These are phyloP conservation scores for Cordyceps farinosa DNA, from an alignment of 2,329 filamentous ascomycete species.

Conservation along the genomic window DNA sequence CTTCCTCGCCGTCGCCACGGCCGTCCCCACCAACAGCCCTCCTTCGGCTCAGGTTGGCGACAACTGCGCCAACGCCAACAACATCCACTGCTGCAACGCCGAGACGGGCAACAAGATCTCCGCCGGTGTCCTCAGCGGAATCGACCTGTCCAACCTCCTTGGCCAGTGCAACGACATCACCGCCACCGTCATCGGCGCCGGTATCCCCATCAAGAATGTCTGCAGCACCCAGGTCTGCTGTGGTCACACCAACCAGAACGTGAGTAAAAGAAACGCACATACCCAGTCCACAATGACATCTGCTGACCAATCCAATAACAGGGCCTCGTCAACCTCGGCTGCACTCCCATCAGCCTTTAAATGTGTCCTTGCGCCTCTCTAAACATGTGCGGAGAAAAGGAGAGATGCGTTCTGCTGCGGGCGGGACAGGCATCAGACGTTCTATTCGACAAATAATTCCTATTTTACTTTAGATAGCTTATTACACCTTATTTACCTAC, in stretches of 20 bases:
- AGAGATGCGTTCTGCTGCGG: background rate
- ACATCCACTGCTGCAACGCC: background rate
- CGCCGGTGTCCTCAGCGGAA: background rate
- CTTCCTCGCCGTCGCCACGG: background rate
- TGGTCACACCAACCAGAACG: background rate
- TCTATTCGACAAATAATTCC: constrained; percentile 1
- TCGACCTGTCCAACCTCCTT: background rate
- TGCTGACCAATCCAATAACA: background rate
- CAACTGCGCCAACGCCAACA: constrained; percentile 15
- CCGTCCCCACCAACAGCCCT: background rate
- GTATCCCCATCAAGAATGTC: background rate
- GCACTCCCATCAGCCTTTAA: background rate
- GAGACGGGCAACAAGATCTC: background rate
- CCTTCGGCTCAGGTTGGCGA: background rate
- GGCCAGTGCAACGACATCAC: background rate
- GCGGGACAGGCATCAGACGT: background rate
- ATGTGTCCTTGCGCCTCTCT: background rate
- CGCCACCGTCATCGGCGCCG: background rate
- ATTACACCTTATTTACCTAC: background rate
- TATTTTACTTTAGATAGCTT: constrained; percentile 2
- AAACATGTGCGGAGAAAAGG: background rate
- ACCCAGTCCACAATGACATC: background rate
- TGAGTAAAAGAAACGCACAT: background rate
- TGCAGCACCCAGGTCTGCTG: constrained; percentile 1
- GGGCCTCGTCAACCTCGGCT: constrained; percentile 11